Percentiles rank a stretch among this genome's conserved stretches.
Evolutionary conservation across 805 yeast species (phyloP).

Genomic region (Wickerhamiella sorbophila): DNA sequence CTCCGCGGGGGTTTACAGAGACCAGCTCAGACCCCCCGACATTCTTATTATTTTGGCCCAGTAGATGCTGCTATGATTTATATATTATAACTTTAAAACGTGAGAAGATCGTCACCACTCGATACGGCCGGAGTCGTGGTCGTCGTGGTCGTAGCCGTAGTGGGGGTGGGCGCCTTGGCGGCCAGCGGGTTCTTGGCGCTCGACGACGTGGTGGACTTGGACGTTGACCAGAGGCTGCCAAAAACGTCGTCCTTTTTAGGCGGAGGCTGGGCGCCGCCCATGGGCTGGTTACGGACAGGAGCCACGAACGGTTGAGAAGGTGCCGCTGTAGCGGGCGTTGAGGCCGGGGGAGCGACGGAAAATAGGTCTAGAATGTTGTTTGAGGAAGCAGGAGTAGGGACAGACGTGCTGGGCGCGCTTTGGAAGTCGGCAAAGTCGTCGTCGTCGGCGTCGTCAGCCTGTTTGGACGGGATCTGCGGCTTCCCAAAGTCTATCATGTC

Average conservation of each 20-base stretch:
- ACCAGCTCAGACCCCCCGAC: too few relatives aligned
- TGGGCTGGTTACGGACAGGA: not conserved
- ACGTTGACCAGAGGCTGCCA: slow-evolving; percentile 27
- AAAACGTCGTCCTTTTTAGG: slow-evolving; percentile 25
- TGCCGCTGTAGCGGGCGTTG: slow-evolving; percentile 11
- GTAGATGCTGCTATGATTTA: not conserved
- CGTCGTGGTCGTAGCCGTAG: not conserved
- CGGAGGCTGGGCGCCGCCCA: slow-evolving; percentile 9
- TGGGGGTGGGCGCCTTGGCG: slow-evolving; percentile 3
- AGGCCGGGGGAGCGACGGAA: slow-evolving; percentile 10
- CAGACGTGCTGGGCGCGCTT: slow-evolving; percentile 36
- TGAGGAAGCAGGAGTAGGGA: slow-evolving; percentile 12
- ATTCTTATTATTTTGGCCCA: not conserved
- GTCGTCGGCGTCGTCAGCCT: slow-evolving; percentile 31
- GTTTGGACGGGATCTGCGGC: slow-evolving; percentile 14
- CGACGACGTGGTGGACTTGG: slow-evolving; percentile 10
- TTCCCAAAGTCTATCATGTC: slow-evolving; percentile 1
- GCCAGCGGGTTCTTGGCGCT: slow-evolving; percentile 10
- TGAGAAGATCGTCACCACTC: slow-evolving; percentile 6
- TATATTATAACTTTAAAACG: slow-evolving; percentile 3
- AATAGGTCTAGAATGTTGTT: slow-evolving; percentile 17
- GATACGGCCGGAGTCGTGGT: not conserved
- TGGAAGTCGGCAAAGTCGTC: slow-evolving; percentile 56
- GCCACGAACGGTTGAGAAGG: not conserved
- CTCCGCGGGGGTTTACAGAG: not conserved